A percentile compares a stretch with the other conserved stretches of the same genome.
Conservation (phyloP, 805 yeast species). For the Naumovozyma castellii region DNA sequence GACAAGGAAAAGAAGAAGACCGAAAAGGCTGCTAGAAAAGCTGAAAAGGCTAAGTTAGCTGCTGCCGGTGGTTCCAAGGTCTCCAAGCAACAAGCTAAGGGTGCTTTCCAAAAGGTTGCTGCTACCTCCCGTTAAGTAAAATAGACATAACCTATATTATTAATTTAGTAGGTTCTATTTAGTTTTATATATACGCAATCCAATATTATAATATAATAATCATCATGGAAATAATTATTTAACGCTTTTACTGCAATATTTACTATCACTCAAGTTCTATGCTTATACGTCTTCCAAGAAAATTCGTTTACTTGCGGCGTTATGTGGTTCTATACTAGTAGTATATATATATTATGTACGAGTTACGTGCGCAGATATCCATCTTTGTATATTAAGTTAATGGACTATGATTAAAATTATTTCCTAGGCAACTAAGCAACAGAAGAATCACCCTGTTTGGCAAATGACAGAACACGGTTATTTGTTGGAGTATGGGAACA, state of each 20-base stretch:
- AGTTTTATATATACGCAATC: not conserved
- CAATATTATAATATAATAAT: slow-evolving; percentile 1
- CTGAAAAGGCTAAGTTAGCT: slow-evolving; percentile 76
- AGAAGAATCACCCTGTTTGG: too few relatives aligned
- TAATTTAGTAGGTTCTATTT: not conserved
- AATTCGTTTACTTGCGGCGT: too few relatives aligned
- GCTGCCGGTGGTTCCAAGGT: slow-evolving; percentile 68
- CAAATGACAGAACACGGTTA: too few relatives aligned
- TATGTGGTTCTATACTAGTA: too few relatives aligned
- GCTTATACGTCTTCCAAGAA: too few relatives aligned
- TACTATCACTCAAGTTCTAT: too few relatives aligned
- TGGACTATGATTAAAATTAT: too few relatives aligned
- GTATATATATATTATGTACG: too few relatives aligned
- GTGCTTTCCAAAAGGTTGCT: slow-evolving; percentile 94
- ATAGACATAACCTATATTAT: slow-evolving; percentile 5
- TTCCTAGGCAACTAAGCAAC: too few relatives aligned
- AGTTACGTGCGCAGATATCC: too few relatives aligned
- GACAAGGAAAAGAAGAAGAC: slow-evolving; percentile 86
- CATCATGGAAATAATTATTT: not conserved
- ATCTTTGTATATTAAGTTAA: too few relatives aligned
- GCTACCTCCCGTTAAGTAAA: slow-evolving; percentile 89
- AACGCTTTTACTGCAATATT: not conserved
- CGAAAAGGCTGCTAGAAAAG: slow-evolving; percentile 90
- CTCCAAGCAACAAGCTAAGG: slow-evolving; percentile 95
- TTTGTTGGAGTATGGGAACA: too few relatives aligned